phyloP scores from a whole-genome alignment of 345 rosid species.

The Acer campestre region DNA sequence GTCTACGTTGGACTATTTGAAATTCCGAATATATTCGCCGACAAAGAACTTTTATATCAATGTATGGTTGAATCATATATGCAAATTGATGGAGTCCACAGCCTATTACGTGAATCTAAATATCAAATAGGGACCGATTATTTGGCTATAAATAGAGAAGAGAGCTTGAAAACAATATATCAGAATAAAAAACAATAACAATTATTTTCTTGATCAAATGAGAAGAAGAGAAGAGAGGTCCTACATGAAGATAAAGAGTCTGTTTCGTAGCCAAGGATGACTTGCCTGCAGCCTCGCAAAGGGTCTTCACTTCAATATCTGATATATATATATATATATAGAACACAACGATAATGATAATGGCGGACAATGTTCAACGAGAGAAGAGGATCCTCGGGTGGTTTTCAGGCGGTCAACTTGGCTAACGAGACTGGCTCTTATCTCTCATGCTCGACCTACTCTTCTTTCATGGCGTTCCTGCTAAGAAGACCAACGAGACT shows the following conservation, averaged over 20 bases:
- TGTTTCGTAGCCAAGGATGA: slow-evolving; percentile 59
- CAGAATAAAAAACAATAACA: neutral
- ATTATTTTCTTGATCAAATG: too few species aligned
- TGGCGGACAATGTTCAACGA: too few species aligned
- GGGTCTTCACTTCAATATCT: neutral
- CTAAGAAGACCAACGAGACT: neutral
- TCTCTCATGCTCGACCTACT: slow-evolving; percentile 38
- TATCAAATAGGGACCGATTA: neutral
- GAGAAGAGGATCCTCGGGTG: neutral
- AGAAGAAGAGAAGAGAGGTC: slow-evolving; percentile 27
- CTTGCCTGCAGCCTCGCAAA: slow-evolving; percentile 37
- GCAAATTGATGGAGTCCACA: neutral
- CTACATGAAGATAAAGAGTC: slow-evolving; percentile 38
- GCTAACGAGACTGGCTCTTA: slow-evolving; percentile 45
- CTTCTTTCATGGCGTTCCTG: slow-evolving; percentile 25
- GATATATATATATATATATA: too few species aligned
- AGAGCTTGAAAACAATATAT: neutral
- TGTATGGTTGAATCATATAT: slow-evolving; percentile 5
- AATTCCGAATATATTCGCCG: slow-evolving; percentile 25
- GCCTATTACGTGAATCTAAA: neutral
- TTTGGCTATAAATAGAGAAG: slow-evolving; percentile 27
- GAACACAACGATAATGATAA: too few species aligned
- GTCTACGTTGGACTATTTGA: neutral
- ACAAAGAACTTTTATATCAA: neutral
- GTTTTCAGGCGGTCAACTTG: slow-evolving; percentile 51